Percentiles rank a stretch among this genome's conserved stretches.
phyloP scores from a whole-genome alignment of 768 basidiomycete genomes.

The Boletus tomentosulus region DNA sequence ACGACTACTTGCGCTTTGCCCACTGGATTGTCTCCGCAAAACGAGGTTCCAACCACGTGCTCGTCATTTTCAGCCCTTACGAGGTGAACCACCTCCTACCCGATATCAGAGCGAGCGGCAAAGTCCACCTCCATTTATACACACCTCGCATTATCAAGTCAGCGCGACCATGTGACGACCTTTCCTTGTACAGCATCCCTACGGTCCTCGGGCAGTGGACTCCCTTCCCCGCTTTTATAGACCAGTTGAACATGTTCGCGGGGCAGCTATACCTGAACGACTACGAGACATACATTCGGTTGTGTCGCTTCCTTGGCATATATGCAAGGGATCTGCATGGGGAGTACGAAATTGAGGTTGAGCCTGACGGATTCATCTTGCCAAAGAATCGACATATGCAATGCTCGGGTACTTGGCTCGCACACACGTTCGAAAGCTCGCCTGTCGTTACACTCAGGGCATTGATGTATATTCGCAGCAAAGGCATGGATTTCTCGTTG shows the following conservation, averaged over 20 bases:
- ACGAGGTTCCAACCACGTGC: slow-evolving; percentile 21
- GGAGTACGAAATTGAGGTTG: slow-evolving; percentile 37
- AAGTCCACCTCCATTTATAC: slow-evolving; percentile 40
- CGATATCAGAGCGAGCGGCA: slow-evolving; percentile 30
- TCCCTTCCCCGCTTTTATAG: slow-evolving; percentile 11
- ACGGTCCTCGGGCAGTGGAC: slow-evolving; percentile 14
- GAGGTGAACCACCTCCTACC: slow-evolving; percentile 39
- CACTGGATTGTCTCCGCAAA: slow-evolving; percentile 42
- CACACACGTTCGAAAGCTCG: not conserved
- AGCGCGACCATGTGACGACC: slow-evolving; percentile 36
- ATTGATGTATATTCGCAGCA: slow-evolving; percentile 36
- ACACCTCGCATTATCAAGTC: slow-evolving; percentile 33
- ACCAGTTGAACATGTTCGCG: slow-evolving; percentile 41
- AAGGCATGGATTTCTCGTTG: slow-evolving; percentile 33
- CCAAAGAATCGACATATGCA: slow-evolving; percentile 6
- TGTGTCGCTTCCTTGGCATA: slow-evolving; percentile 38
- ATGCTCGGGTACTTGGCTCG: not conserved
- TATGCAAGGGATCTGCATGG: slow-evolving; percentile 41
- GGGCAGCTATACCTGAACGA: slow-evolving; percentile 42
- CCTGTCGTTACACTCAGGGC: slow-evolving; percentile 21
- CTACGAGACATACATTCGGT: slow-evolving; percentile 27
- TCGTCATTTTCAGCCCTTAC: slow-evolving; percentile 39
- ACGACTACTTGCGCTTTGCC: slow-evolving; percentile 37
- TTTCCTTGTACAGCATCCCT: slow-evolving; percentile 22
- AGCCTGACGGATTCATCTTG: slow-evolving; percentile 21